These are phyloP conservation scores for Lecanosticta acicola DNA, from an alignment of 2,329 filamentous ascomycete species.

Conservation along the genomic window DNA sequence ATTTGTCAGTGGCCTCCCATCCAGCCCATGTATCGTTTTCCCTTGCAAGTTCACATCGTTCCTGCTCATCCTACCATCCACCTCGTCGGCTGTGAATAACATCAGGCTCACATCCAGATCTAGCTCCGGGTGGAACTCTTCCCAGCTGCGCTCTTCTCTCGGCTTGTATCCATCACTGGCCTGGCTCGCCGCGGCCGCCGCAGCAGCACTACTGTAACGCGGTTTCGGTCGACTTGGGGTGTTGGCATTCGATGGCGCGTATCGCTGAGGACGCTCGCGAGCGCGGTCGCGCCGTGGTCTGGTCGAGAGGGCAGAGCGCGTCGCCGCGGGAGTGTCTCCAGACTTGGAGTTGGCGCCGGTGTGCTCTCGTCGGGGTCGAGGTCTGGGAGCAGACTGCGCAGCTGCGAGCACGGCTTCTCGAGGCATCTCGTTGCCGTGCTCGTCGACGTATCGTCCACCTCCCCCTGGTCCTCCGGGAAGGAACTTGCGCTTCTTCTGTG, in stretches of 20 bases:
- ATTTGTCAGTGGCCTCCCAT: conserved; percentile 17
- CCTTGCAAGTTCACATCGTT: conserved; percentile 42
- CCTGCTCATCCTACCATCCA: conserved; percentile 60
- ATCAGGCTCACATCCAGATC: conserved; percentile 79
- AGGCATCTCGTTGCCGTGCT: conserved; percentile 58
- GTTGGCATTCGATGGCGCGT: conserved; percentile 20
- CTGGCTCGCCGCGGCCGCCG: conserved; percentile 78
- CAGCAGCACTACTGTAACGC: conserved; percentile 79
- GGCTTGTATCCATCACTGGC: conserved; percentile 97
- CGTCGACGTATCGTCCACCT: conserved; percentile 75
- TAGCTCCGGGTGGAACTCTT: conserved; percentile 93
- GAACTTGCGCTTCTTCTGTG: conserved; percentile 54
- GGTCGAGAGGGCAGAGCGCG: conserved; percentile 25
- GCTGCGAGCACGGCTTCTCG: conserved; percentile 37
- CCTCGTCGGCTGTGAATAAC: conserved; percentile 74
- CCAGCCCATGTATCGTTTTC: conserved; percentile 16
- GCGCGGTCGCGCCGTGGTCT: conserved; percentile 27
- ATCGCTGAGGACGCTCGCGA: conserved; percentile 26
- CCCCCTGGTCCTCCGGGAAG: conserved; percentile 81
- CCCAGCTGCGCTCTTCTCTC: conserved; percentile 91
- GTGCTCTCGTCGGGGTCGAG: conserved; percentile 10
- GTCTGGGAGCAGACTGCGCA: conserved; percentile 32
- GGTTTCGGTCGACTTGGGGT: conserved; percentile 51
- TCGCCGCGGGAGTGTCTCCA: conserved; percentile 13
- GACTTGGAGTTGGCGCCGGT: background rate